phyloP scores from a whole-genome alignment of 2,329 filamentous ascomycete species.

The Penicillium sp. region DNA sequence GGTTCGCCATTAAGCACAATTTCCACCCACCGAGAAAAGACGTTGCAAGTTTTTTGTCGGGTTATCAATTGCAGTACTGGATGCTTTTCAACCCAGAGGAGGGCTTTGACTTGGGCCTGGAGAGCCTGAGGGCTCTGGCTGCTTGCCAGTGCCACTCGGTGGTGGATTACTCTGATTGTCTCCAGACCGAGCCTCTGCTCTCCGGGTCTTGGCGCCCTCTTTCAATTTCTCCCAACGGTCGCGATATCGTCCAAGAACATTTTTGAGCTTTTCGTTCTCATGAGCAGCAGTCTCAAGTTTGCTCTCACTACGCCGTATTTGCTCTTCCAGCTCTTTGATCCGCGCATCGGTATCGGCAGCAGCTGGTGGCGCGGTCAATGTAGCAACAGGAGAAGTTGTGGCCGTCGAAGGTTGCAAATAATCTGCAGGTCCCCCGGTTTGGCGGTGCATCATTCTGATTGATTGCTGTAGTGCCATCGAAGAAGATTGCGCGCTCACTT shows the following conservation, averaged over 20 bases:
- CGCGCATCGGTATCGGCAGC: slow-evolving; percentile 49
- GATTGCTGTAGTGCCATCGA: slow-evolving; percentile 85
- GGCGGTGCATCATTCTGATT: slow-evolving; percentile 53
- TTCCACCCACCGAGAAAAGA: neutral
- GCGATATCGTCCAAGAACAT: slow-evolving; percentile 56
- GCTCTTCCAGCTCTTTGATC: slow-evolving; percentile 66
- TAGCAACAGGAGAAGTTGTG: slow-evolving; percentile 25
- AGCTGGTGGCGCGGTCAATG: slow-evolving; percentile 18
- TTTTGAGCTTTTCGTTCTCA: slow-evolving; percentile 61
- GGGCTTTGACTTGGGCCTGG: slow-evolving; percentile 9
- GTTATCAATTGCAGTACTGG: neutral
- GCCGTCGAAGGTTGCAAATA: slow-evolving; percentile 33
- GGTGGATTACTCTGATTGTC: slow-evolving; percentile 15
- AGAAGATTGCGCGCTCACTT: slow-evolving; percentile 85
- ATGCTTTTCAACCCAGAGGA: neutral
- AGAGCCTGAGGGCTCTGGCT: slow-evolving; percentile 10
- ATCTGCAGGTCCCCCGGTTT: slow-evolving; percentile 33
- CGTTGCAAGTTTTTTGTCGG: neutral
- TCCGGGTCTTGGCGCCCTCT: slow-evolving; percentile 55
- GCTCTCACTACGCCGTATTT: slow-evolving; percentile 57
- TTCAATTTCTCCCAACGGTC: slow-evolving; percentile 69
- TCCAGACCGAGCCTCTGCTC: slow-evolving; percentile 26
- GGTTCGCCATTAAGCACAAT: neutral
- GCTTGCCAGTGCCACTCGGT: slow-evolving; percentile 2
- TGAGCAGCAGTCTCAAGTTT: slow-evolving; percentile 63